Base-by-base conservation (phyloP, 768 basidiomycete species). In the Lactarius pseudohatsudake region DNA sequence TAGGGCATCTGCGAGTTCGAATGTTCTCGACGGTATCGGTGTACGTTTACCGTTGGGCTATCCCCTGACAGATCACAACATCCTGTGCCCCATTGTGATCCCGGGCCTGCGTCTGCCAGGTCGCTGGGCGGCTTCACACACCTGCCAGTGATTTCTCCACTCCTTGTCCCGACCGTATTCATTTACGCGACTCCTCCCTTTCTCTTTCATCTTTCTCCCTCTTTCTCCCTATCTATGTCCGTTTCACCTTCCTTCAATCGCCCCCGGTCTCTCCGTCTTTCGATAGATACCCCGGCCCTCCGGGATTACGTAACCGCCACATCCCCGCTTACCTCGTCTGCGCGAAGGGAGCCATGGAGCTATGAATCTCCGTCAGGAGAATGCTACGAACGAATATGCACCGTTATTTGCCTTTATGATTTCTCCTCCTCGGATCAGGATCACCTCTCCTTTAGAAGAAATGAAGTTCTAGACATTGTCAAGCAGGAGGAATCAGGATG, bases 401-500 rank as follows among this genome's bases (percentile, higher is more conserved):
- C 82, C 10, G 88, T 85, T 16, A 73, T 89, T 9, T 90, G 89
- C 75, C 77, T 89, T 74, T 82, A 86, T 72, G 88, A 91, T 75
- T 92, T 89, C 71, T 73, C 79, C 28, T 83, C 89, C 3, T 77
- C 81, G 28, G 91, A 91, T 69, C 75, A 80, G 18, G 82, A 81
- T 71, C 85, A 87, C 64, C 79, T 92, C 20, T 77, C 83, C 4
- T 91, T 92, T 75, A 76, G 76, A 47, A 83, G 84, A 76, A 84
- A 85, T 67, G 90, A 92, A 69, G 82, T 91, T 26, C 76, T 93
- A 34, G 82, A 84, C 28, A 78, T 92, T 60, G 79, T 92, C 55
- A 86, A 85, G 75, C 81, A 84, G 74, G 89, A 91, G 74, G 80
- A 82, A 15, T 84, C 86, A 2, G 91, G 91, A 11, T 92, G 90